These are phyloP conservation scores for Umbelopsis vinacea DNA, from an alignment of 192 early-diverging fungal genomes.

Conservation along the genomic window DNA sequence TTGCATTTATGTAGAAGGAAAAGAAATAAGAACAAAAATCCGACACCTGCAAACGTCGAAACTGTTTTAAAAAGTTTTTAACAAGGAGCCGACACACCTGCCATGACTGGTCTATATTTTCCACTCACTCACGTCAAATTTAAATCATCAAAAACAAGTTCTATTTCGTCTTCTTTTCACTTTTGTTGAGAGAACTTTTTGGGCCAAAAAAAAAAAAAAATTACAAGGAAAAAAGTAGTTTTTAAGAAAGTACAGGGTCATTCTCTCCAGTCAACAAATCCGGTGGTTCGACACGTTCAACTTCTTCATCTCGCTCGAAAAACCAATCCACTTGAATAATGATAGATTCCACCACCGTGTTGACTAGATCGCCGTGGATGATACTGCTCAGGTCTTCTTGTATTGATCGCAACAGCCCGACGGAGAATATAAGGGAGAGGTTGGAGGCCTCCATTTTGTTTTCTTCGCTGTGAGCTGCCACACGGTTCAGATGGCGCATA, in stretches of 20 bases:
- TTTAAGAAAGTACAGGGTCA: not conserved
- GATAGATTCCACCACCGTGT: constrained; percentile 69
- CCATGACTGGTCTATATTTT: too few species aligned
- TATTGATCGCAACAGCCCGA: constrained; percentile 69
- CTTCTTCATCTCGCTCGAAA: constrained; percentile 53
- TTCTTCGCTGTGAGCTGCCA: constrained; percentile 63
- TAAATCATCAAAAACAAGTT: too few species aligned
- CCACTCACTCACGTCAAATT: too few species aligned
- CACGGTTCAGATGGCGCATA: constrained; percentile 67
- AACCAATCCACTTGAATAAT: constrained; percentile 71
- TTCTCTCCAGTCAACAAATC: constrained; percentile 10
- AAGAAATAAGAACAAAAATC: too few species aligned
- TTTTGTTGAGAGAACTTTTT: too few species aligned
- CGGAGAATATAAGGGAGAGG: constrained; percentile 87
- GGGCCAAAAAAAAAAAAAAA: not conserved
- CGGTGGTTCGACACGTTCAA: constrained; percentile 3
- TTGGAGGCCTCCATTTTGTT: constrained; percentile 95
- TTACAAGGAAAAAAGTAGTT: not conserved
- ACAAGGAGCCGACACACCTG: too few species aligned
- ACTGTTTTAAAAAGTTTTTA: too few species aligned
- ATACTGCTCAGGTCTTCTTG: constrained; percentile 63
- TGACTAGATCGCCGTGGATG: constrained; percentile 70
- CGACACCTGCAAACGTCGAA: too few species aligned
- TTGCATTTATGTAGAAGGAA: too few species aligned
- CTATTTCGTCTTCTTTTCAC: too few species aligned